Conservation (phyloP, 2,329 filamentous ascomycete genomes). For the Neonectria sp. region DNA sequence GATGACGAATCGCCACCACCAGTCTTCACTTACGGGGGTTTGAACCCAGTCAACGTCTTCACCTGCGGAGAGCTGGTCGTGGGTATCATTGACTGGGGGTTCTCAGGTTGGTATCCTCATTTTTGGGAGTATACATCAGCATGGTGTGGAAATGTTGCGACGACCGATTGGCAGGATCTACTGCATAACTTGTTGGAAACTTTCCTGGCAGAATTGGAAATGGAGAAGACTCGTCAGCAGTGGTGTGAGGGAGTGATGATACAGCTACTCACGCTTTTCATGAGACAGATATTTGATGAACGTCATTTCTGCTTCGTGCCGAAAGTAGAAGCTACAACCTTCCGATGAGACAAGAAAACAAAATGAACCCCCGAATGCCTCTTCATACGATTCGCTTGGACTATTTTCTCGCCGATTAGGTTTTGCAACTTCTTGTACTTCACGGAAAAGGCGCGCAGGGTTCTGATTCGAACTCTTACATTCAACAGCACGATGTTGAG, state of each 20-base stretch:
- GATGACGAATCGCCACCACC: slow-evolving; percentile 53
- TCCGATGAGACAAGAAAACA: too few relatives aligned
- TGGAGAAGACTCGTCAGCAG: slow-evolving; percentile 57
- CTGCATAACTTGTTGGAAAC: slow-evolving; percentile 56
- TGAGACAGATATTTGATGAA: too few relatives aligned
- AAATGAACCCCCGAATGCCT: too few relatives aligned
- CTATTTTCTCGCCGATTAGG: too few relatives aligned
- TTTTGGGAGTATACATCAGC: slow-evolving; percentile 54
- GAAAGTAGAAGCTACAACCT: too few relatives aligned
- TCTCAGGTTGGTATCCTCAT: slow-evolving; percentile 50
- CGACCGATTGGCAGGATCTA: slow-evolving; percentile 45
- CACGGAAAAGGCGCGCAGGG: too few relatives aligned
- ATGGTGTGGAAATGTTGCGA: slow-evolving; percentile 26
- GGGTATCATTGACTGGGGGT: slow-evolving; percentile 59
- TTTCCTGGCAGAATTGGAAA: slow-evolving; percentile 54
- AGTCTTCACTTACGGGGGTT: slow-evolving; percentile 63
- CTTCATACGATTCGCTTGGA: too few relatives aligned
- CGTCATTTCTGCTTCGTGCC: too few relatives aligned
- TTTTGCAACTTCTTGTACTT: too few relatives aligned
- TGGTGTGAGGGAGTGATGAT: slow-evolving; percentile 52
- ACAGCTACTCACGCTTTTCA: background rate
- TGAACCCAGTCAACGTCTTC: slow-evolving; percentile 61
- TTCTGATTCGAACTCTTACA: too few relatives aligned
- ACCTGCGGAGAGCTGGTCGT: slow-evolving; percentile 57
- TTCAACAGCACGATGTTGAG: too few relatives aligned